These are phyloP conservation scores for Puccinia polysora DNA, from an alignment of 1,284 basidiomycete genomes.

Conservation along the genomic window DNA sequence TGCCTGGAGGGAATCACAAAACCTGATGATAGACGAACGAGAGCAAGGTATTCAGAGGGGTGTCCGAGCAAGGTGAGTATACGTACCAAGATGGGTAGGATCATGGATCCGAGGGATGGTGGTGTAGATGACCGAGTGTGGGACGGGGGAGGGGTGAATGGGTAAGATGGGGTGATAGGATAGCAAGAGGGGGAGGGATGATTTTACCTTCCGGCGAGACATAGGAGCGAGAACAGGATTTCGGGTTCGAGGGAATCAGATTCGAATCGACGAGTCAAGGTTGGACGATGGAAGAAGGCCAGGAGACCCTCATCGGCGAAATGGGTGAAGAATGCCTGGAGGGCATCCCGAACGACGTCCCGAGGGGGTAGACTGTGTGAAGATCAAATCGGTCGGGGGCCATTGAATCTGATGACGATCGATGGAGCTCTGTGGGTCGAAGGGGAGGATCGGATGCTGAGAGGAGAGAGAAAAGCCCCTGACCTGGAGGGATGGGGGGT, in stretches of 20 bases:
- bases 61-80: too few relatives aligned
- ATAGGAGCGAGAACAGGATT: not conserved
- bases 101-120: too few relatives aligned
- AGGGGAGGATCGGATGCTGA: too few relatives aligned
- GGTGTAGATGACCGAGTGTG: too few relatives aligned
- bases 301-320: constrained; percentile 1
- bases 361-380: not conserved
- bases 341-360: not conserved
- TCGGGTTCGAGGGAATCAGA: not conserved
- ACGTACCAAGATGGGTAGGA: too few relatives aligned
- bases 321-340: constrained; percentile 1
- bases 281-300: constrained; percentile 8
- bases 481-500: too few relatives aligned
- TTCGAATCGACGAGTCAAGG: not conserved
- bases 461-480: too few relatives aligned
- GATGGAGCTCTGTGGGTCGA: too few relatives aligned
- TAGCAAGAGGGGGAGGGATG: not conserved
- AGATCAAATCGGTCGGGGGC: constrained; percentile 36
- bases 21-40: constrained; percentile 40
- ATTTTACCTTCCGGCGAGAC: not conserved
- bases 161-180: constrained; percentile 41
- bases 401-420: constrained; percentile 37
- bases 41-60: too few relatives aligned
- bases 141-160: too few relatives aligned
- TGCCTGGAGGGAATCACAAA: constrained; percentile 44